Conservation (phyloP, 768 basidiomycete genomes). For the Trichaptum fuscoviolaceum region DNA sequence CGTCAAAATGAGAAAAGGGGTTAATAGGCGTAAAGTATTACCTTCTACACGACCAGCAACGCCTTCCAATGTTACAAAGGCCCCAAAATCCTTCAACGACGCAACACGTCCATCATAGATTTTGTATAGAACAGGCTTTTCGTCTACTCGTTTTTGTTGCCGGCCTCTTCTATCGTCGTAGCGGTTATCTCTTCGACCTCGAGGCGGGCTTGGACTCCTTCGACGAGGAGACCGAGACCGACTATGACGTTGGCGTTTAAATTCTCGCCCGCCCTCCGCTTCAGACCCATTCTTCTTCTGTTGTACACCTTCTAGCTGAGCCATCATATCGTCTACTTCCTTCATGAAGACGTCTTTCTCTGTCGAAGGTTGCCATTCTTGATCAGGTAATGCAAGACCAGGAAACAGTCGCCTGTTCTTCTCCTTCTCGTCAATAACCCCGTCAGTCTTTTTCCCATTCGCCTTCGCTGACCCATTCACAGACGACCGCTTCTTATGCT, state of each 20-base stretch:
- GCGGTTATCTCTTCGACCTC: constrained; percentile 43
- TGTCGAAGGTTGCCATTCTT: constrained; percentile 53
- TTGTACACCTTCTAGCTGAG: constrained; percentile 61
- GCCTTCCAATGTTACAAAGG: constrained; percentile 88
- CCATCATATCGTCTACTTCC: constrained; percentile 89
- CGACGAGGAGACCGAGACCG: constrained; percentile 41
- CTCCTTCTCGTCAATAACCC: constrained; percentile 54
- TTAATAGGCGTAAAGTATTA: constrained; percentile 29
- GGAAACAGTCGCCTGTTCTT: constrained; percentile 86
- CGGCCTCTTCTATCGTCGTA: constrained; percentile 39
- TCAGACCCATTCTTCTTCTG: constrained; percentile 50
- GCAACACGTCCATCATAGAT: constrained; percentile 87
- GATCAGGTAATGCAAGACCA: constrained; percentile 78
- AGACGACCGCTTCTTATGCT: constrained; percentile 76
- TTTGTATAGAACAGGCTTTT: constrained; percentile 86
- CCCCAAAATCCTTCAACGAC: constrained; percentile 91
- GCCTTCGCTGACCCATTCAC: constrained; percentile 19
- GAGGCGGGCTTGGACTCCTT: constrained; percentile 55
- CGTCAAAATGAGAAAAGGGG: constrained; percentile 7
- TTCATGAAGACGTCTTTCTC: constrained; percentile 78
- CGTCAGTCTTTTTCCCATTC: constrained; percentile 28
- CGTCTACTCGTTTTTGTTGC: constrained; percentile 52
- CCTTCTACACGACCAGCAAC: constrained; percentile 84
- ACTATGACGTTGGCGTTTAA: constrained; percentile 58
- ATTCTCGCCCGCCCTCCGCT: constrained; percentile 36